Percentiles rank a stretch among this genome's conserved stretches.
Conservation (phyloP, 2,329 filamentous ascomycete species). For the Neofusicoccum sp. region DNA sequence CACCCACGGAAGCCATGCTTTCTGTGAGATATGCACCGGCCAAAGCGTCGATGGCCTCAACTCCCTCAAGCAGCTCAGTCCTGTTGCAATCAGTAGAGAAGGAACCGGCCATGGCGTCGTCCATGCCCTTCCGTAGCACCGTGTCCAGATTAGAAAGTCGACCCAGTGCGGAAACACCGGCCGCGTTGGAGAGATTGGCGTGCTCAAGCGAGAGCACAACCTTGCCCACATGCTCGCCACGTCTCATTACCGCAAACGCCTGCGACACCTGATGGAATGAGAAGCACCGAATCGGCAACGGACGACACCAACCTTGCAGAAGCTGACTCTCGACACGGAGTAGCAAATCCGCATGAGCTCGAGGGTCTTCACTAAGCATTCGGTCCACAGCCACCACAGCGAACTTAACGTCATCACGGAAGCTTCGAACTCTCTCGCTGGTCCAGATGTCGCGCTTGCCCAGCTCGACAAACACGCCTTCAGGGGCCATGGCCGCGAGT, state of each 20-base stretch:
- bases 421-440: too few relatives aligned
- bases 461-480: conserved; percentile 32
- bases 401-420: not conserved
- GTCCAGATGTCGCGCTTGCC: conserved; percentile 24
- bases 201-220: conserved; percentile 23
- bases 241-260: not conserved
- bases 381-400: not conserved
- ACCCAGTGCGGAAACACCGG: not conserved
- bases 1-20: not conserved
- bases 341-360: not conserved
- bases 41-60: not conserved
- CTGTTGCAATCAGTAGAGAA: not conserved
- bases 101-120: not conserved
- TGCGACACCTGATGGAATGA: not conserved
- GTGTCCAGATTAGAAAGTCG: not conserved
- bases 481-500: conserved; percentile 48
- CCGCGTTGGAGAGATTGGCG: not conserved
- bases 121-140: not conserved
- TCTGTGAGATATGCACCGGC: too few relatives aligned
- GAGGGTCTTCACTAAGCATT: not conserved
- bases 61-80: not conserved
- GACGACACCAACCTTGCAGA: not conserved
- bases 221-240: conserved; percentile 23
- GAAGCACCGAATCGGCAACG: not conserved
- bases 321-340: not conserved